A percentile compares a stretch with the other conserved stretches of the same genome.
Conservation (phyloP, 768 basidiomycete species). For the Gautieria morchelliformis region DNA sequence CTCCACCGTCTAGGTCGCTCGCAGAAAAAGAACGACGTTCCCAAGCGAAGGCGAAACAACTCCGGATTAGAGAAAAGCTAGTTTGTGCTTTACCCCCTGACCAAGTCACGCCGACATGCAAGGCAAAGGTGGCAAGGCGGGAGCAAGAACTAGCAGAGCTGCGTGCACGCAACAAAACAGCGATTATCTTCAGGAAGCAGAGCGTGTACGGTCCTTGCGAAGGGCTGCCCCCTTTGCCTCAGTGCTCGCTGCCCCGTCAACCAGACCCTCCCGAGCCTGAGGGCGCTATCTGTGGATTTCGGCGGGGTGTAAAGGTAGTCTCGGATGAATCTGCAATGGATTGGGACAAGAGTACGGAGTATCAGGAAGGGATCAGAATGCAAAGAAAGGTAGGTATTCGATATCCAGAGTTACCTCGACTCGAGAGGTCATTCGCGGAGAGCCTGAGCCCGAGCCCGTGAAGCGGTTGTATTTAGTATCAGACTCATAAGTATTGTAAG, state of each 20-base stretch:
- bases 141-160: neutral
- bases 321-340: neutral
- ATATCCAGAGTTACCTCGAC: constrained; percentile 1
- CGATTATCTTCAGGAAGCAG: neutral
- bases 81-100: constrained; percentile 3
- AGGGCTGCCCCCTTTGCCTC: neutral
- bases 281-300: neutral
- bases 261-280: neutral
- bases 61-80: neutral
- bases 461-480: neutral
- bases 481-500: no score
- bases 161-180: neutral
- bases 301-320: neutral
- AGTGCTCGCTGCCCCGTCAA: neutral
- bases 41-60: constrained; percentile 1
- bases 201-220: neutral
- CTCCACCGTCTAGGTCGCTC: neutral
- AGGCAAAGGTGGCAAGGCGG: neutral
- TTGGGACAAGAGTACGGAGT: neutral
- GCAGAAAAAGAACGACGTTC: constrained; percentile 2
- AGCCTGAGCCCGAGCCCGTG: constrained; percentile 1
- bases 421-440: neutral
- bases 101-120: neutral
- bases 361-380: neutral
- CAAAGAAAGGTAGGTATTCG: neutral